Percentiles rank a stretch among this genome's conserved stretches.
phyloP scores from a whole-genome alignment of 148 eudicot genomes.

The Bassia scoparia region DNA sequence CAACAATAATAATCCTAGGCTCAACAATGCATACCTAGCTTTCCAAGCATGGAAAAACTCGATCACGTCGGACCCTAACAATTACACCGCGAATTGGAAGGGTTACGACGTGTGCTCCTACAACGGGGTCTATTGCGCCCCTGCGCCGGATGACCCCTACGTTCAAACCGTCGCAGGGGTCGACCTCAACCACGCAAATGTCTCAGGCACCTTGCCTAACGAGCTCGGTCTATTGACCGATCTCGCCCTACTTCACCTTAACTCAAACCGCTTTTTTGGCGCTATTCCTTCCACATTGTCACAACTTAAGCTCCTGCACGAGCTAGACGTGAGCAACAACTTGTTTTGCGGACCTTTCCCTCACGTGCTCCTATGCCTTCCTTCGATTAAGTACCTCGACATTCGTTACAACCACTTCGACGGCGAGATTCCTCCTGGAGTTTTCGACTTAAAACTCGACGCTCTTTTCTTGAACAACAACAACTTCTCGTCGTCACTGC shows the following conservation, averaged over 20 bases:
- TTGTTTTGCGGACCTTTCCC: conserved; percentile 57
- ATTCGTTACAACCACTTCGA: conserved; percentile 54
- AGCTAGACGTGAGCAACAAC: conserved; percentile 78
- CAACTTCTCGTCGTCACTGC: conserved; percentile 36
- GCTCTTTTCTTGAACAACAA: conserved; percentile 69
- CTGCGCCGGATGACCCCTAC: conserved; percentile 46
- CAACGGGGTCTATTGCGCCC: conserved; percentile 71
- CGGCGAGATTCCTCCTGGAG: conserved; percentile 40
- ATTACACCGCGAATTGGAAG: conserved; percentile 53
- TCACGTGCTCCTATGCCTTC: conserved; percentile 32
- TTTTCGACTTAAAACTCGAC: conserved; percentile 58
- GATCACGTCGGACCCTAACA: conserved; percentile 61
- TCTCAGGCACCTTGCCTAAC: conserved; percentile 49
- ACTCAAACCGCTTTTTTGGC: conserved; percentile 60
- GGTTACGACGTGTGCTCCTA: conserved; percentile 62
- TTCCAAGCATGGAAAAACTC: conserved; percentile 69
- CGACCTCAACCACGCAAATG: conserved; percentile 62
- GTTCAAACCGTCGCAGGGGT: conserved; percentile 66
- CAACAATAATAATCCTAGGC: conserved; percentile 43
- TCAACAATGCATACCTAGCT: conserved; percentile 51
- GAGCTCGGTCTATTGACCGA: conserved; percentile 58
- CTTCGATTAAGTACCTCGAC: conserved; percentile 49
- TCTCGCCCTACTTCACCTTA: conserved; percentile 64
- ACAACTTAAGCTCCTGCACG: conserved; percentile 39
- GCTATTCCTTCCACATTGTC: conserved; percentile 39